Conservation (phyloP, 495 filamentous ascomycete genomes). For the Pyrenopolyporus hunteri region DNA sequence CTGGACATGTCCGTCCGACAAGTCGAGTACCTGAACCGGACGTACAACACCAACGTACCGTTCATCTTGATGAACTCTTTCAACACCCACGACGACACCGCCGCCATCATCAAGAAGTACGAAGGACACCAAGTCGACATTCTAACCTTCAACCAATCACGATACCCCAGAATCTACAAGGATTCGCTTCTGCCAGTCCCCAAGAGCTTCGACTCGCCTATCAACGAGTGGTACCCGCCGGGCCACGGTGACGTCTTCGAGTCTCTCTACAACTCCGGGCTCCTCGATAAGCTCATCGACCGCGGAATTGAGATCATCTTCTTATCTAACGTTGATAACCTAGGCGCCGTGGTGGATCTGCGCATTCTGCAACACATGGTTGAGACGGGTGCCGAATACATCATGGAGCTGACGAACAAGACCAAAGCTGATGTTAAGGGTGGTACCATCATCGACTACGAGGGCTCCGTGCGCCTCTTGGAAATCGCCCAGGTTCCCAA, state of each 20-base stretch:
- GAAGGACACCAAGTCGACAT: slow-evolving; percentile 99
- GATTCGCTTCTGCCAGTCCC: slow-evolving; percentile 96
- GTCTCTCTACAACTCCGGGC: slow-evolving; percentile 99
- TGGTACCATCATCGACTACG: slow-evolving; percentile 99
- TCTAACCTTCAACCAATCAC: slow-evolving; percentile 99
- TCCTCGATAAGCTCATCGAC: slow-evolving; percentile 91
- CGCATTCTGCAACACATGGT: slow-evolving; percentile 99
- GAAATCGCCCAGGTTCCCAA: slow-evolving; percentile 99
- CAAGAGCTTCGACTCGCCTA: slow-evolving; percentile 83
- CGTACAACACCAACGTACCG: slow-evolving; percentile 94
- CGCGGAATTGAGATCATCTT: slow-evolving; percentile 98
- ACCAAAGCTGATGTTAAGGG: slow-evolving; percentile 99
- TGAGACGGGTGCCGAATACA: slow-evolving; percentile 92
- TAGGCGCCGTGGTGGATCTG: slow-evolving; percentile 96
- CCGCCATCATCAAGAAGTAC: slow-evolving; percentile 99
- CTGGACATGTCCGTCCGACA: slow-evolving; percentile 98
- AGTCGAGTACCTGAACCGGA: slow-evolving; percentile 99
- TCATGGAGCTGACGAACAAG: slow-evolving; percentile 99
- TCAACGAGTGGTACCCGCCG: slow-evolving; percentile 98
- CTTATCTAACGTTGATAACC: slow-evolving; percentile 98
- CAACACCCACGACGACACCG: slow-evolving; percentile 98
- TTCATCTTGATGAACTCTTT: slow-evolving; percentile 99
- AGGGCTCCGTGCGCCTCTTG: slow-evolving; percentile 91
- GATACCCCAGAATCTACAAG: slow-evolving; percentile 96
- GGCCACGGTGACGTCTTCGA: slow-evolving; percentile 99